Evolutionary conservation across 176 grass and related monocot species (phyloP), one percentile per base, ranked within the genome.

Genomic region (Metroxylon sagu): DNA sequence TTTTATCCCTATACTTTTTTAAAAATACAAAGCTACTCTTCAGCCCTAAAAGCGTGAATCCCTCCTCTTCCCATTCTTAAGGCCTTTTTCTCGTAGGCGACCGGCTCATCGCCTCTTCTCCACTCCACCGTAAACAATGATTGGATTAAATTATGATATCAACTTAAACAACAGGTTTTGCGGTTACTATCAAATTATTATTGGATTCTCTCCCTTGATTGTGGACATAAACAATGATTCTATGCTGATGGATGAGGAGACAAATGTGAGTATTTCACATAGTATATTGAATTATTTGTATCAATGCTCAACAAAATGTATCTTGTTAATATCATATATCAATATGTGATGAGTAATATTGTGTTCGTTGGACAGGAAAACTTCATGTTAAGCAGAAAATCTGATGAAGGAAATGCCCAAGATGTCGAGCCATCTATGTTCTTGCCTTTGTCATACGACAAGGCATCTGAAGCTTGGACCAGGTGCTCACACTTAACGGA

Each of bases 161-260:
- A 35, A 63, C 52, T 21, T 55, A 1, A 43, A 39, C 55, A 49
- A 54, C 79, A 97, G 92, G 74, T 97, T 97, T 76, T 97, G 78
- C 80, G 84, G 49, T 61, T 97, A 58, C 67, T 97, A 52, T 86
- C 87, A 21, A 78, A 78, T 61, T 97, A 82, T 77, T 72, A 97
- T 79, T 97, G 92, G 92, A 77, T 81, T 79, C 73, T 85, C 84
- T 63, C 87, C 92, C 61, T 85, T 97, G 86, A 62, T 97, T 51
- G 73, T 97, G 19, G 92, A 97, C 72, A 91, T 97, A 85, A 97
- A 97, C 65, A 71, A 75, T 74, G 92, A 97, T 64, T 84, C 88
- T 58, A 85, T 80, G 51, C 61, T 56, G 49, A 78, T 78, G 66
- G 92, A 97, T 70, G 83, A 91, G 31, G 87, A 91, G 49, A 97